Percentiles rank a stretch among this genome's conserved stretches.
Evolutionary conservation across 768 basidiomycete genomes (phyloP).

Genomic region (Termitomyces sp.): DNA sequence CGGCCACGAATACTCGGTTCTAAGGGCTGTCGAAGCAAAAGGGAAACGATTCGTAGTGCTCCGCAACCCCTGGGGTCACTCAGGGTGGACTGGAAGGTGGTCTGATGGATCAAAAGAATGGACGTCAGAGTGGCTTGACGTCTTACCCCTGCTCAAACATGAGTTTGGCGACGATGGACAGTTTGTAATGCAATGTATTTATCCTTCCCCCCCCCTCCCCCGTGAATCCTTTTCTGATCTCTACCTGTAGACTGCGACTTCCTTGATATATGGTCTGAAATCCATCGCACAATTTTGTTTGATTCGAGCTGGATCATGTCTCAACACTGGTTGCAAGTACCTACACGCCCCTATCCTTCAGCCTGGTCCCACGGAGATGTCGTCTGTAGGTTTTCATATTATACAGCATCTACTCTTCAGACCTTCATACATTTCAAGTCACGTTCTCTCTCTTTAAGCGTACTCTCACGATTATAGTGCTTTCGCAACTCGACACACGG

Average conservation of each 20-base stretch:
- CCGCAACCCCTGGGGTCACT: constrained; percentile 37
- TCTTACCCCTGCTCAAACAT: constrained; percentile 27
- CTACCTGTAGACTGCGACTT: constrained; percentile 37
- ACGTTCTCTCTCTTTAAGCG: constrained; percentile 35
- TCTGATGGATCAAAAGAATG: constrained; percentile 38
- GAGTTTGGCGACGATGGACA: constrained; percentile 35
- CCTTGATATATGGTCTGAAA: constrained; percentile 36
- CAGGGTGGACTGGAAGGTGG: constrained; percentile 38
- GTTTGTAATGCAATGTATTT: constrained; percentile 38
- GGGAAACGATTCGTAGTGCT: constrained; percentile 38
- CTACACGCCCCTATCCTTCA: constrained; percentile 31
- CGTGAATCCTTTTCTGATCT: background rate
- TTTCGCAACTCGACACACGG: constrained; percentile 44
- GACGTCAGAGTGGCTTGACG: constrained; percentile 33
- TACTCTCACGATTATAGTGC: constrained; percentile 41
- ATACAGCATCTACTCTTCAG: background rate
- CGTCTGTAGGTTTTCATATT: constrained; percentile 33
- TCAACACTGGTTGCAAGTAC: constrained; percentile 44
- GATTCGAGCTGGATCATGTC: constrained; percentile 45
- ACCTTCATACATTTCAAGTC: constrained; percentile 22
- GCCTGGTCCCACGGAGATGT: constrained; percentile 53
- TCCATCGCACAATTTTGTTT: constrained; percentile 45
- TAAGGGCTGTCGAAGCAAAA: constrained; percentile 32
- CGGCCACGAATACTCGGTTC: constrained; percentile 37
- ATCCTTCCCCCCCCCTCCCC: background rate